A percentile compares a stretch with the other conserved stretches of the same genome.
These are phyloP conservation scores for Fusarium graminum DNA, from an alignment of 2,329 filamentous ascomycete genomes.

Conservation along the genomic window DNA sequence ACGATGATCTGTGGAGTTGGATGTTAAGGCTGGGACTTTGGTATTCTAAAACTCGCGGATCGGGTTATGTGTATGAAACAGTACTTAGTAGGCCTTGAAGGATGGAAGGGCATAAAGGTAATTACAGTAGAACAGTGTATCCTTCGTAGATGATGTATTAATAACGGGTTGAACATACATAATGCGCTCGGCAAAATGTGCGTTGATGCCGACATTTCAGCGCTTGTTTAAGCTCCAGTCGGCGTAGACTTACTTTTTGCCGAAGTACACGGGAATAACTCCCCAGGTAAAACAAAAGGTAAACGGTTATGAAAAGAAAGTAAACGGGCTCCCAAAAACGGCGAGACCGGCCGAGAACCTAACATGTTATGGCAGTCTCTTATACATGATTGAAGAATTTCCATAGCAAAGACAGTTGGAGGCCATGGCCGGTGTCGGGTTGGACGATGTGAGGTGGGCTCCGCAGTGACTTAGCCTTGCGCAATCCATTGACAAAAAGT, in stretches of 20 bases:
- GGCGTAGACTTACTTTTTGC: constrained; percentile 5
- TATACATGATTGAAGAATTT: not conserved
- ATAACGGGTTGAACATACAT: not conserved
- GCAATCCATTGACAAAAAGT: constrained; percentile 31
- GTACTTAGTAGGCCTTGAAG: not conserved
- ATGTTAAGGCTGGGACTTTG: constrained; percentile 17
- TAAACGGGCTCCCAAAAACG: constrained; percentile 7
- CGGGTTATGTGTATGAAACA: not conserved
- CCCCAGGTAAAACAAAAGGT: not conserved
- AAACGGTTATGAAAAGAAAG: constrained; percentile 1
- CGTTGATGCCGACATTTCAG: not conserved
- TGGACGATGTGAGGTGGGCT: constrained; percentile 23
- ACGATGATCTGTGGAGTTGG: not conserved
- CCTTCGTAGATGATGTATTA: not conserved
- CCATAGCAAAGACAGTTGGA: not conserved
- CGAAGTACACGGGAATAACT: constrained; percentile 11
- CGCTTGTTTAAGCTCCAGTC: not conserved
- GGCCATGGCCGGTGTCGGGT: constrained; percentile 22
- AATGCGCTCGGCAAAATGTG: constrained; percentile 10
- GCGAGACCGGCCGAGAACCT: not conserved
- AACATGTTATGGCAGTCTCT: not conserved
- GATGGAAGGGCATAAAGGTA: not conserved
- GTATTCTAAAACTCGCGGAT: not conserved
- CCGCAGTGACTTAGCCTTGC: constrained; percentile 35
- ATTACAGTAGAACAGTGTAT: not conserved